Percentiles rank a stretch among this genome's conserved stretches.
Conservation (phyloP, 2,329 filamentous ascomycete species). For the Fusarium phyllophilum region DNA sequence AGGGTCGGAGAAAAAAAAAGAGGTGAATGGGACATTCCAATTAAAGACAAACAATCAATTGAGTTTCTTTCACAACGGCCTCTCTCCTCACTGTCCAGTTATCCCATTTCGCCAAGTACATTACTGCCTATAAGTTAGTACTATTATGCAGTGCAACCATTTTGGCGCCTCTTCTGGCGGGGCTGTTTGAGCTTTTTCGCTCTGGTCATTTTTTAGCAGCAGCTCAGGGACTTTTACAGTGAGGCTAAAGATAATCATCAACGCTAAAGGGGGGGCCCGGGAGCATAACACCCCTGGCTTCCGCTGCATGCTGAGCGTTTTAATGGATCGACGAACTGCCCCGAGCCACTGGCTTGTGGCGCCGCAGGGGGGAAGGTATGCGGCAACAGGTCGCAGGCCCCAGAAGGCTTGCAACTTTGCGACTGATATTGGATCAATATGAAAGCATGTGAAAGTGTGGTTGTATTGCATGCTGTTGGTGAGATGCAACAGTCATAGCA, state of each 20-base stretch:
- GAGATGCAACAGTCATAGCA: constrained; percentile 5
- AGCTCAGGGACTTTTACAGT: constrained; percentile 17
- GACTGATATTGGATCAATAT: neutral
- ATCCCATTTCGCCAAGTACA: constrained; percentile 29
- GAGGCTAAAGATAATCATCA: constrained; percentile 18
- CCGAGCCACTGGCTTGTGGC: constrained; percentile 30
- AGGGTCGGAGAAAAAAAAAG: constrained; percentile 15
- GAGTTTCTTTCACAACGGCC: constrained; percentile 30
- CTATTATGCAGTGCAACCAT: constrained; percentile 6
- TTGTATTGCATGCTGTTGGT: constrained; percentile 41
- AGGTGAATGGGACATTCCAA: constrained; percentile 15
- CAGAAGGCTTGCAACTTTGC: constrained; percentile 13
- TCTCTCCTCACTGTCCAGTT: neutral
- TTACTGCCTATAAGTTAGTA: neutral
- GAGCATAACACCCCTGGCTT: constrained; percentile 22
- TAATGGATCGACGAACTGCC: constrained; percentile 16
- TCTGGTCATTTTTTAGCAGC: constrained; percentile 15
- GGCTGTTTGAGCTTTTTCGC: constrained; percentile 16
- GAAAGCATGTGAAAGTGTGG: constrained; percentile 43
- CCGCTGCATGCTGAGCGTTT: constrained; percentile 21
- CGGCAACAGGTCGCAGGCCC: neutral
- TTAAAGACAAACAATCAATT: constrained; percentile 10
- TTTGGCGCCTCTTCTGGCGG: constrained; percentile 21
- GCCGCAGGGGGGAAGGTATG: constrained; percentile 27
- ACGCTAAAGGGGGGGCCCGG: constrained; percentile 23